Percentiles rank a stretch among this genome's conserved stretches.
Evolutionary conservation across 2,329 filamentous ascomycete species (phyloP).

Genomic region (Calonectria henricotiae): DNA sequence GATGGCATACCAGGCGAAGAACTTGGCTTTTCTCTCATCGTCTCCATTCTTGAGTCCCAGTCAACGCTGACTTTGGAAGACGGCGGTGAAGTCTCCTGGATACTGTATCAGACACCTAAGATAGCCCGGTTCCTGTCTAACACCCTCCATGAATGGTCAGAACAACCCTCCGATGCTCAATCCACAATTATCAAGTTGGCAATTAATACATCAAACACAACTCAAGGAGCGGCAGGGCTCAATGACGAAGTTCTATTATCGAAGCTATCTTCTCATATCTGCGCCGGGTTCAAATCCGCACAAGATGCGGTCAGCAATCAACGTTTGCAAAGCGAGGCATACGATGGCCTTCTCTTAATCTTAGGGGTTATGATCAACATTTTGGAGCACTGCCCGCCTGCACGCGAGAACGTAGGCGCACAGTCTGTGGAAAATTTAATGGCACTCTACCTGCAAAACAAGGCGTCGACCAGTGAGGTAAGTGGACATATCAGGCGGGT

Average conservation of each 20-base stretch:
- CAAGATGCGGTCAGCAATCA: constrained; percentile 66
- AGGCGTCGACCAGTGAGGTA: constrained; percentile 79
- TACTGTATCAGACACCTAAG: constrained; percentile 52
- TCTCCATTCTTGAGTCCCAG: constrained; percentile 59
- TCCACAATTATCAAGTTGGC: constrained; percentile 71
- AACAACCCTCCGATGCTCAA: constrained; percentile 50
- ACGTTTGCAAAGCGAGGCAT: constrained; percentile 65
- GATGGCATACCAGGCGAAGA: constrained; percentile 42
- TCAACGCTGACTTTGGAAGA: constrained; percentile 52
- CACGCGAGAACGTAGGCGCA: constrained; percentile 63
- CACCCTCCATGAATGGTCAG: constrained; percentile 55
- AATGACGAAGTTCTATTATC: constrained; percentile 72
- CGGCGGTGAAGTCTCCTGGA: constrained; percentile 45
- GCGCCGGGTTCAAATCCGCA: constrained; percentile 67
- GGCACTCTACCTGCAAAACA: constrained; percentile 77
- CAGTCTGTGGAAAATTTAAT: constrained; percentile 74
- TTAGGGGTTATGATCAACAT: constrained; percentile 91
- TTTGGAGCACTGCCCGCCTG: constrained; percentile 81
- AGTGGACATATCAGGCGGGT: constrained; percentile 51
- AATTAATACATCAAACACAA: constrained; percentile 90
- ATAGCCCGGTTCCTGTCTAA: constrained; percentile 54
- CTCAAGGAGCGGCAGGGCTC: constrained; percentile 80
- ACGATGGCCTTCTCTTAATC: constrained; percentile 84
- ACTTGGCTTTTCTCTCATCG: constrained; percentile 63
- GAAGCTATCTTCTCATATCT: constrained; percentile 66